phyloP scores from a whole-genome alignment of 805 yeast genomes.

The Ogataea paradorogensis region DNA sequence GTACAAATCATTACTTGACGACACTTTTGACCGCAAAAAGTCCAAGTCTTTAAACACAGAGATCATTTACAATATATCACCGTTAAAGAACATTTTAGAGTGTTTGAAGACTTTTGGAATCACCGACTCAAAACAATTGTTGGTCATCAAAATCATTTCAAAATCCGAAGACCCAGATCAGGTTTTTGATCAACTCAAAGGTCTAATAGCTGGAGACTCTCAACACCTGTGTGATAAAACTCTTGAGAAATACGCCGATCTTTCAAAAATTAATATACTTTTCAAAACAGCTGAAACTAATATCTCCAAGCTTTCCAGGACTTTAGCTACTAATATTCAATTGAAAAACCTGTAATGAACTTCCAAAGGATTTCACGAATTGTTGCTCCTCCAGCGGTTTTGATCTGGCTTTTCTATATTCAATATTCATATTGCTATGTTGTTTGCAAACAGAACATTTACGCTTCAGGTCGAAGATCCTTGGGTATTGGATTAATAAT shows the following conservation, averaged over 20 bases:
- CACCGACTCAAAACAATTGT: slow-evolving; percentile 42
- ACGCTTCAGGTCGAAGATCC: background rate
- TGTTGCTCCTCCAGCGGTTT: slow-evolving; percentile 15
- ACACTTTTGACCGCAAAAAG: slow-evolving; percentile 44
- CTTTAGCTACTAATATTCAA: slow-evolving; percentile 28
- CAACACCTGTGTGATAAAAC: slow-evolving; percentile 34
- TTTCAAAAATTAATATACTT: slow-evolving; percentile 25
- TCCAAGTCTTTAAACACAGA: slow-evolving; percentile 73
- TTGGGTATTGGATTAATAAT: slow-evolving; percentile 34
- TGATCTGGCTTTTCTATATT: slow-evolving; percentile 25
- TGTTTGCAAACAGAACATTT: slow-evolving; percentile 22
- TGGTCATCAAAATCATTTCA: slow-evolving; percentile 47
- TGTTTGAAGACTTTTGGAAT: slow-evolving; percentile 71
- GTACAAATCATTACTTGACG: slow-evolving; percentile 58
- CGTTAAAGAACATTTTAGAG: slow-evolving; percentile 69
- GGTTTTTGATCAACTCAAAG: slow-evolving; percentile 17
- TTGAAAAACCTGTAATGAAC: slow-evolving; percentile 25
- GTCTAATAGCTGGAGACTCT: slow-evolving; percentile 34
- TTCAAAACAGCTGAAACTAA: slow-evolving; percentile 27
- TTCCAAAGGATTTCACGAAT: background rate
- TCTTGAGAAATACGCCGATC: slow-evolving; percentile 32
- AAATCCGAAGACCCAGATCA: background rate
- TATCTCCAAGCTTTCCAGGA: slow-evolving; percentile 20
- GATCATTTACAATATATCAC: slow-evolving; percentile 63
- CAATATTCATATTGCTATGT: slow-evolving; percentile 30